A percentile compares a stretch with the other conserved stretches of the same genome.
Conservation (phyloP, 192 early-diverging fungal species). For the Mortierella alpina region DNA sequence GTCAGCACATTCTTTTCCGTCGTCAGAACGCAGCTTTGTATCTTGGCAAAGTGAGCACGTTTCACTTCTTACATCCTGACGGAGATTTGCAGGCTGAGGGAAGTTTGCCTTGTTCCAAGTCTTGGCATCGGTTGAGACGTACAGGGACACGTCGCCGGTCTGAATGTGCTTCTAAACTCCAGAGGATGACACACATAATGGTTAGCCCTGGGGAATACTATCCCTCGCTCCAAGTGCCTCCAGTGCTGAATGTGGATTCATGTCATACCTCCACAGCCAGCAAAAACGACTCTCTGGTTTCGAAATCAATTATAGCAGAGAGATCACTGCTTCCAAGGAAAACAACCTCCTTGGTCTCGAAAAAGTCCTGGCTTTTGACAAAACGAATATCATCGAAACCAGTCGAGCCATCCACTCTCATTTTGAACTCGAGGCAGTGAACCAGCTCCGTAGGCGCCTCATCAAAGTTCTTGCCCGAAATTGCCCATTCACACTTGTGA, state of each 20-base stretch:
- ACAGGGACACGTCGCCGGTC: slow-evolving; percentile 71
- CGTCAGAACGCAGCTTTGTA: background rate
- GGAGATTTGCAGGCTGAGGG: slow-evolving; percentile 42
- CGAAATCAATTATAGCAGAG: slow-evolving; percentile 78
- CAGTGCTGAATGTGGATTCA: background rate
- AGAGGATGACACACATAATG: background rate
- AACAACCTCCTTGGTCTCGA: slow-evolving; percentile 64
- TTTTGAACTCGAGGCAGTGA: slow-evolving; percentile 73
- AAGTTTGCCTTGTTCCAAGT: slow-evolving; percentile 72
- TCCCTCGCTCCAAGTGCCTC: background rate
- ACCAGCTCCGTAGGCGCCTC: slow-evolving; percentile 74
- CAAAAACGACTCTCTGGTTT: slow-evolving; percentile 76
- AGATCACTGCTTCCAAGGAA: slow-evolving; percentile 69
- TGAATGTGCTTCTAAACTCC: slow-evolving; percentile 30
- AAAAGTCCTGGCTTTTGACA: slow-evolving; percentile 83
- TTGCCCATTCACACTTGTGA: slow-evolving; percentile 79
- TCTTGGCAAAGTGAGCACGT: background rate
- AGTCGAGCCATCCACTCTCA: slow-evolving; percentile 18
- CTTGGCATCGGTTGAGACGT: slow-evolving; percentile 72
- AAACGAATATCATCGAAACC: slow-evolving; percentile 61
- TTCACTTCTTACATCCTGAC: slow-evolving; percentile 13
- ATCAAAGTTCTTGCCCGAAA: slow-evolving; percentile 69
- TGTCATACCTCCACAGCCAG: slow-evolving; percentile 73
- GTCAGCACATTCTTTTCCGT: background rate
- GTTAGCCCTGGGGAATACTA: background rate